Conservation (phyloP, 2,329 filamentous ascomycete genomes). For the Pseudogymnoascus sp. region DNA sequence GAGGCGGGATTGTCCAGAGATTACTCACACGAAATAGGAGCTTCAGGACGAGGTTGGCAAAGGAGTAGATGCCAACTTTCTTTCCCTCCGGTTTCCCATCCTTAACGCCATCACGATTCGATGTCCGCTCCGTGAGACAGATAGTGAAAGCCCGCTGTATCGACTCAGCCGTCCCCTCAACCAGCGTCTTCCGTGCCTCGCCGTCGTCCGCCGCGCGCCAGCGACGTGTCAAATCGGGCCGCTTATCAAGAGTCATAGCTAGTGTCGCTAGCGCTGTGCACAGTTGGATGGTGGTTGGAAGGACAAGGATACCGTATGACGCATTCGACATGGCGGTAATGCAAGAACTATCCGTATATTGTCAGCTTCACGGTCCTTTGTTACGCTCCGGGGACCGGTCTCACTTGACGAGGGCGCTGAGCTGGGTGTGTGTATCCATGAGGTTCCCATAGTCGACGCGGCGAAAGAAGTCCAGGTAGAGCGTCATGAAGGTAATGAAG, state of each 20-base stretch:
- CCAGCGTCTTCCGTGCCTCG: slow-evolving; percentile 66
- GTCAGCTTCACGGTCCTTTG: slow-evolving; percentile 8
- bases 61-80: slow-evolving; percentile 79
- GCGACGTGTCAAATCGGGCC: slow-evolving; percentile 65
- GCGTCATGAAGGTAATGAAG: slow-evolving; percentile 69
- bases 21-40: slow-evolving; percentile 69
- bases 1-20: neutral
- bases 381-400: slow-evolving; percentile 25
- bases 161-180: slow-evolving; percentile 80
- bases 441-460: slow-evolving; percentile 72
- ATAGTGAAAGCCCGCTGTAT: slow-evolving; percentile 87
- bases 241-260: slow-evolving; percentile 74
- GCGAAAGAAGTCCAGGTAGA: slow-evolving; percentile 73
- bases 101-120: slow-evolving; percentile 45
- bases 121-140: slow-evolving; percentile 73
- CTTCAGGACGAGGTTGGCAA: slow-evolving; percentile 84
- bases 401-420: slow-evolving; percentile 68
- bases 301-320: slow-evolving; percentile 69
- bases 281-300: slow-evolving; percentile 75
- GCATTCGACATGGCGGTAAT: slow-evolving; percentile 74
- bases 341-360: slow-evolving; percentile 53
- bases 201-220: slow-evolving; percentile 45
- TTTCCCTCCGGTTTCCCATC: slow-evolving; percentile 70
- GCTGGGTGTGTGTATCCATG: slow-evolving; percentile 63
- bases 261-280: slow-evolving; percentile 73